Base-by-base conservation (phyloP, 192 early-diverging fungal genomes). In the Oehlia diaphana region DNA sequence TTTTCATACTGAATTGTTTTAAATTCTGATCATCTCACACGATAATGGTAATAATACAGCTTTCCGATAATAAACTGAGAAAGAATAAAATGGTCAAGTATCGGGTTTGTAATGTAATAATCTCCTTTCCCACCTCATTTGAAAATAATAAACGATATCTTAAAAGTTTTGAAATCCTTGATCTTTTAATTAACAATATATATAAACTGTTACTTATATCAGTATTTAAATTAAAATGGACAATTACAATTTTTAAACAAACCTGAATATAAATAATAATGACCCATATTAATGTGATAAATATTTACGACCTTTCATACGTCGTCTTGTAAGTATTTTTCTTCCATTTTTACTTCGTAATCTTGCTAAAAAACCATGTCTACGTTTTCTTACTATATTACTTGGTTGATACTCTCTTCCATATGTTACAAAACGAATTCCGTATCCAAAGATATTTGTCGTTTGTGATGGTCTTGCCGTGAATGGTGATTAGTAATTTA, bases 341-440 rank as follows among this genome's bases (percentile, higher is more conserved):
- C 95, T 89, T 7, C 98, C 98, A 23, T 83, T 88, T 72, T 92
- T 91, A 44, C 92, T 95, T 76, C 91, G 85, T 79, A 96, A 82
- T 14, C 98, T 88, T 62, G 87, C 85, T 81, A 98, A 88, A 84
- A 98, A 99, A 70, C 98, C 98, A 84, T 94, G 94, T 82, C 91
- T 89, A 77, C 97, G 89, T 87, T 98, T 98, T 49, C 97, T 92
- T 70, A 94, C 94, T 14, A 96, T 79, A 71, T 94, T 95, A 79
- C 91, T 93, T 13, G 98, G 98, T 85, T 97, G 96, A 85, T 97
- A 99, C 75, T 94, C 94, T 79, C 93, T 91, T 68, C 98, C 98
- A 80, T 91, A 96, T 4, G 95, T 92, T 35, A 88, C 89, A 82
- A 90, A 95, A 63, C 96, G 94, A 63, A 89, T 86, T 79, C 93